Conservation (phyloP, 2,329 filamentous ascomycete genomes). For the Didymellaceae sp. region DNA sequence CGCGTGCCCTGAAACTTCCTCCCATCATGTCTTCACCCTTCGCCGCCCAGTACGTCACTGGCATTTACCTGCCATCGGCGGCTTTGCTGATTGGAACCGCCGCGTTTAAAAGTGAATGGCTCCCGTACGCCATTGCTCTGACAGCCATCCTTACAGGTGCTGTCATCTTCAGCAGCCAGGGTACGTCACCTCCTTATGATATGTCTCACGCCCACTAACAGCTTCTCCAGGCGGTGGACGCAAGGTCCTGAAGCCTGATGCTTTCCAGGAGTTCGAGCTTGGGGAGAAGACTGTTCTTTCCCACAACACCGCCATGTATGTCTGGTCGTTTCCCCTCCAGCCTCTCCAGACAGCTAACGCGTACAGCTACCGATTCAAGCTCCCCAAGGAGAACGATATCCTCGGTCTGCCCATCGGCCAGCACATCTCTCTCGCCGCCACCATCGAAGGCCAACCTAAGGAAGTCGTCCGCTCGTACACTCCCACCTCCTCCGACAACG, state of each 20-base stretch:
- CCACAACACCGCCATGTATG: slow-evolving; percentile 96
- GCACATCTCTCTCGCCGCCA: slow-evolving; percentile 90
- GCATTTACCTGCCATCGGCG: slow-evolving; percentile 81
- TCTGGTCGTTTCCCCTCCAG: slow-evolving; percentile 9
- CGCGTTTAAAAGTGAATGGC: slow-evolving; percentile 76
- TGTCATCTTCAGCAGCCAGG: slow-evolving; percentile 12
- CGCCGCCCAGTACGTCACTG: slow-evolving; percentile 66
- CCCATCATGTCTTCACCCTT: slow-evolving; percentile 26
- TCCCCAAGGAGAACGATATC: slow-evolving; percentile 78
- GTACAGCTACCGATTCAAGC: slow-evolving; percentile 84
- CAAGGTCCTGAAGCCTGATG: slow-evolving; percentile 84
- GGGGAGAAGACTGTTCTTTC: slow-evolving; percentile 95
- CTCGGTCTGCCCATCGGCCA: slow-evolving; percentile 97
- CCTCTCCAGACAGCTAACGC: slow-evolving; percentile 9
- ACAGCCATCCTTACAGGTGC: slow-evolving; percentile 64
- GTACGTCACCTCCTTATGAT: background rate
- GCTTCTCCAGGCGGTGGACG: slow-evolving; percentile 69
- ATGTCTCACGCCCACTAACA: background rate
- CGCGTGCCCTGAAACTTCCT: background rate
- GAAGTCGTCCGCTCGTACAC: slow-evolving; percentile 52
- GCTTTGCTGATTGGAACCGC: slow-evolving; percentile 77
- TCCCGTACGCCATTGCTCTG: slow-evolving; percentile 71
- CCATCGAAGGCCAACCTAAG: slow-evolving; percentile 52
- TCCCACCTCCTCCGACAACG: slow-evolving; percentile 50
- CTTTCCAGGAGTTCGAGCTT: slow-evolving; percentile 91